Base-by-base conservation (phyloP, 2,329 filamentous ascomycete genomes). In the Ophiocordyceps robertsii region DNA sequence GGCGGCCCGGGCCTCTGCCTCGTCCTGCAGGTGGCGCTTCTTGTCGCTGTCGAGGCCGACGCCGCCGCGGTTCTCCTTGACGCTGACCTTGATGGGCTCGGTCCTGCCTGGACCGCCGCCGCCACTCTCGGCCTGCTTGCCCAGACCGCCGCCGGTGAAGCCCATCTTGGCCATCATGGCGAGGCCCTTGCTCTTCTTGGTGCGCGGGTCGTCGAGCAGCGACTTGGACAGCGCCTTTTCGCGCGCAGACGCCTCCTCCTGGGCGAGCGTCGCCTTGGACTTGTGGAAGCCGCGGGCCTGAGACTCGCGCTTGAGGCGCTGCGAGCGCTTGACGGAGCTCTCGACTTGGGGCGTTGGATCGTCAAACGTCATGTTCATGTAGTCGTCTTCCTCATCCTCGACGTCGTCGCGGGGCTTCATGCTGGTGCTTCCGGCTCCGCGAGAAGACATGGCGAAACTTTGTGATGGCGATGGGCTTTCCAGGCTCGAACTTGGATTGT, bases 161-260 rank as follows among this genome's bases (percentile, higher is more conserved):
- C 92, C 92, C 72, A 98, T 85, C 62, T 86, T 90, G 19, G 86
- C 82, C 89, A 98, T 95, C 87, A 98, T 95, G 49, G 85, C 79
- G 47, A 93, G 77, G 2, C 90, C 92, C 58, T 95, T 96, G 65
- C 81, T 93, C 52, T 73, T 74, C 40, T 76, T 71, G 14, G 72
- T 65, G 14, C 61, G 60, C 6, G 67, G 61, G 33, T 64, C 58
- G 17, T 80, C 74, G 7, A 95, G 68, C 39, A 92, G 69, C 6
- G 82, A 84, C n/a, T 67, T 84, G 5, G 80, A 73, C 24, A 95
- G 74, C 0, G 84, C 86, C 32, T 73, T 76, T 58, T 95, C 85
- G 41, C 87, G 81, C 14, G 77, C 77, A 36, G 71, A 73, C 9
- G 73, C 75, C 52, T 83, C 86, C 50, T 87, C 80, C 40, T 77